A percentile compares a stretch with the other conserved stretches of the same genome.
These are phyloP conservation scores for Claviceps digitariae DNA, from an alignment of 2,329 filamentous ascomycete species.

Conservation along the genomic window DNA sequence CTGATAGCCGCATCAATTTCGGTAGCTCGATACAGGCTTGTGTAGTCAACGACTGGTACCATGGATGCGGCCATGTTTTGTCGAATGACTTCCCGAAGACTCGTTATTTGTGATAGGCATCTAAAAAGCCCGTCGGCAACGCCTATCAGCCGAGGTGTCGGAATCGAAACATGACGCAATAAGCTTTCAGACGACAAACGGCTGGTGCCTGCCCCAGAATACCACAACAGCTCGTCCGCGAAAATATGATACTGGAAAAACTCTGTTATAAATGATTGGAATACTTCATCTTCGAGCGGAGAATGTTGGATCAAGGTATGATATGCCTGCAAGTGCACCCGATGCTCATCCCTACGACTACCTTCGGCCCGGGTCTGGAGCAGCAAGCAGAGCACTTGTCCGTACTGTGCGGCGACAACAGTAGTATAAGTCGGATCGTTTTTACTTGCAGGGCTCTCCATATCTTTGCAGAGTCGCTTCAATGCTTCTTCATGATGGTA, in stretches of 20 bases:
- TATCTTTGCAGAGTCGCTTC: constrained; percentile 35
- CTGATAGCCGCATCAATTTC: constrained; percentile 64
- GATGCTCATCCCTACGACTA: constrained; percentile 51
- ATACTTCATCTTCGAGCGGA: constrained; percentile 50
- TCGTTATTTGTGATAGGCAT: constrained; percentile 66
- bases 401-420: constrained; percentile 41
- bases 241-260: constrained; percentile 77
- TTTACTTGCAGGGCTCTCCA: constrained; percentile 27
- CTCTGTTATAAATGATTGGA: constrained; percentile 51
- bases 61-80: constrained; percentile 45
- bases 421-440: constrained; percentile 30
- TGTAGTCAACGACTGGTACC: constrained; percentile 60
- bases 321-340: constrained; percentile 67
- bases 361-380: constrained; percentile 45
- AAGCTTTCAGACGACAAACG: constrained; percentile 31
- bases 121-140: constrained; percentile 72
- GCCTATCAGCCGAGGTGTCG: constrained; percentile 52
- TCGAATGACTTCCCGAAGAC: constrained; percentile 61
- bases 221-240: constrained; percentile 47
- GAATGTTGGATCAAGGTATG: constrained; percentile 53
- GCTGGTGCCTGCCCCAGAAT: constrained; percentile 24
- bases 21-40: constrained; percentile 56
- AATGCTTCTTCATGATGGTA: constrained; percentile 44
- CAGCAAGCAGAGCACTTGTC: constrained; percentile 49
- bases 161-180: constrained; percentile 26